Conservation (phyloP, 2,329 filamentous ascomycete genomes). For the Fusarium sp. region DNA sequence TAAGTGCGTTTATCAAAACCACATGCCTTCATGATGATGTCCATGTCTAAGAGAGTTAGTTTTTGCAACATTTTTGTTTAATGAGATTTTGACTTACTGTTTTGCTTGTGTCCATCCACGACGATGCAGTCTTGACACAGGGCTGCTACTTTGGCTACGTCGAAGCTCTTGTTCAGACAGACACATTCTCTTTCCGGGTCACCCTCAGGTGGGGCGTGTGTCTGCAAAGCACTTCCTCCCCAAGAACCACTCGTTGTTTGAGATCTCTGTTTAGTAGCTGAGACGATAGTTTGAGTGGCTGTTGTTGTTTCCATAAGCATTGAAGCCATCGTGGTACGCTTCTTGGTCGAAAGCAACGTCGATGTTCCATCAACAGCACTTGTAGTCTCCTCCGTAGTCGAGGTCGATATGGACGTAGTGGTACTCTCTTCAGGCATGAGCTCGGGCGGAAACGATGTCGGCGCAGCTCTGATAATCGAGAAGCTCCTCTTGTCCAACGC, state of each 20-base stretch:
- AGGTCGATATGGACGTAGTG: slow-evolving; percentile 14
- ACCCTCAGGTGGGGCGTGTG: slow-evolving; percentile 29
- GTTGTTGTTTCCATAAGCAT: slow-evolving; percentile 12
- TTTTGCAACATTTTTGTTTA: not conserved
- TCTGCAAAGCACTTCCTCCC: slow-evolving; percentile 21
- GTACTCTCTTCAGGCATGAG: slow-evolving; percentile 22
- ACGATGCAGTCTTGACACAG: slow-evolving; percentile 55
- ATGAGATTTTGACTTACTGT: slow-evolving; percentile 43
- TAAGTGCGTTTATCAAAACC: slow-evolving; percentile 49
- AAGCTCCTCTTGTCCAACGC: slow-evolving; percentile 43
- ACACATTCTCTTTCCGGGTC: slow-evolving; percentile 52
- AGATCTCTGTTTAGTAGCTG: slow-evolving; percentile 2
- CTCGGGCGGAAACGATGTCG: slow-evolving; percentile 46
- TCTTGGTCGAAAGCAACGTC: not conserved
- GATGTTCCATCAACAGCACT: slow-evolving; percentile 12
- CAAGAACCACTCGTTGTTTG: slow-evolving; percentile 11
- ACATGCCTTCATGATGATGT: slow-evolving; percentile 52
- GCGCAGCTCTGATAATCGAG: slow-evolving; percentile 47
- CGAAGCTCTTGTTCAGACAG: slow-evolving; percentile 54
- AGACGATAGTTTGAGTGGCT: slow-evolving; percentile 5
- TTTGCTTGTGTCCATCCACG: slow-evolving; percentile 46
- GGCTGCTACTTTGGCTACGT: slow-evolving; percentile 52
- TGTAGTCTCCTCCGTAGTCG: slow-evolving; percentile 7
- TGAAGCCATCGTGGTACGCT: slow-evolving; percentile 11
- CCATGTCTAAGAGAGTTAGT: slow-evolving; percentile 47